Conservation (phyloP, 331 rosid genomes). For the Malus hybrid region DNA sequence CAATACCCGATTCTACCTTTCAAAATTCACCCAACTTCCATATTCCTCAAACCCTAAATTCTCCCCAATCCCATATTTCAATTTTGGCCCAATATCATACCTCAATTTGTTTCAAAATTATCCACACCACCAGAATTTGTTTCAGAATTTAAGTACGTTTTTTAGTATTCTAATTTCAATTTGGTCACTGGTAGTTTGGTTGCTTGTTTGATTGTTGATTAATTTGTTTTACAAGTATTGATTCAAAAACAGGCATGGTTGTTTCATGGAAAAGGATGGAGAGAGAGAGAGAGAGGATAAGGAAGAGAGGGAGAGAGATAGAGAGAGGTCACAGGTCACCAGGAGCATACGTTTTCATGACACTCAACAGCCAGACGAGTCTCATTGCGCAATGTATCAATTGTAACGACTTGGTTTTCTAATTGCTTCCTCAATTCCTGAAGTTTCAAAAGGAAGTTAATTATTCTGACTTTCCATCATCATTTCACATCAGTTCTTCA, state of each 20-base stretch:
- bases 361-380: constrained; percentile 47
- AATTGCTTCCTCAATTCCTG: constrained; percentile 96
- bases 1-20: too few relatives aligned
- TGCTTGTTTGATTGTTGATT: too few relatives aligned
- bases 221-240: too few relatives aligned
- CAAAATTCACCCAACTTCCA: too few relatives aligned
- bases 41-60: too few relatives aligned
- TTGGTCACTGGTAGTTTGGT: too few relatives aligned
- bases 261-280: not conserved
- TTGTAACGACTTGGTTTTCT: constrained; percentile 63
- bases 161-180: too few relatives aligned
- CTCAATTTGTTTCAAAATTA: too few relatives aligned
- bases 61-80: too few relatives aligned
- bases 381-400: constrained; percentile 53
- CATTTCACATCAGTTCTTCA: not conserved
- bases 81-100: too few relatives aligned
- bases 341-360: constrained; percentile 62
- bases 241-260: not conserved
- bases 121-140: too few relatives aligned
- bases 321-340: constrained; percentile 6
- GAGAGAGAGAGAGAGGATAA: not conserved
- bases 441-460: constrained; percentile 2
- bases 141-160: too few relatives aligned
- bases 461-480: not conserved
- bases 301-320: not conserved